Evolutionary conservation across 345 rosid species (phyloP), one percentile per base, ranked within the genome.

Genomic region (Ceriops tagal): DNA sequence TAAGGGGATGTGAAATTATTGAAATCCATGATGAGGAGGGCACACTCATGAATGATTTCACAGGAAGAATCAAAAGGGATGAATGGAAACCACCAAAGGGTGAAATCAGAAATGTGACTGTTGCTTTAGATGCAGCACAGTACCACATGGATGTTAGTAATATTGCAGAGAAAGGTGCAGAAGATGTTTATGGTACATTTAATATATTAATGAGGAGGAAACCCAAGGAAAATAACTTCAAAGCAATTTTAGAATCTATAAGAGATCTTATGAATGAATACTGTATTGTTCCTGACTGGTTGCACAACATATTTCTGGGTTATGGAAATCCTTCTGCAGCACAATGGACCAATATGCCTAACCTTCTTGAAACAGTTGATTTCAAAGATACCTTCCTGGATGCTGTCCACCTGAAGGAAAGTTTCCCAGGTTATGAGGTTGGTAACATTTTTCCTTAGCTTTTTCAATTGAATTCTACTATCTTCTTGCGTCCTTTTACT

Each of bases 41-140:
- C 72, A 77, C 83, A 62, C 88, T 95, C 53, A 95, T 95, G 97
- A 95, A 95, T 85, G 99, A 95, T 85, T 95, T 92, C 69, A 84
- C 92, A 58, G 97, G 99, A 81, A 88, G 79, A 81, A 85, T 89
- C 73, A 95, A 92, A 74, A 85, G 90, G 64, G 99, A 95, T 74
- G 99, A 95, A 70, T 92, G 97, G 99, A 92, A 95, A 80, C 97
- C 97, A 52, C 97, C 99, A 32, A 92, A 95, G 87, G 97, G 99
- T 67, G 97, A 95, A 59, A 79, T 92, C 72, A 88, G 99, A 79
- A 95, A 91, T 13, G 93, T 88, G 69, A 92, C 89, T 67, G 80
- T 95, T 73, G 99, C 99, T 72, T 78, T 95, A 77, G 99, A 95
- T 82, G 76, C 99, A 53, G 97, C 99, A 61, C 97, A 92, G 77